Conservation (phyloP, 352 stramenopile genomes). For the Phytophthora pistaciae region DNA sequence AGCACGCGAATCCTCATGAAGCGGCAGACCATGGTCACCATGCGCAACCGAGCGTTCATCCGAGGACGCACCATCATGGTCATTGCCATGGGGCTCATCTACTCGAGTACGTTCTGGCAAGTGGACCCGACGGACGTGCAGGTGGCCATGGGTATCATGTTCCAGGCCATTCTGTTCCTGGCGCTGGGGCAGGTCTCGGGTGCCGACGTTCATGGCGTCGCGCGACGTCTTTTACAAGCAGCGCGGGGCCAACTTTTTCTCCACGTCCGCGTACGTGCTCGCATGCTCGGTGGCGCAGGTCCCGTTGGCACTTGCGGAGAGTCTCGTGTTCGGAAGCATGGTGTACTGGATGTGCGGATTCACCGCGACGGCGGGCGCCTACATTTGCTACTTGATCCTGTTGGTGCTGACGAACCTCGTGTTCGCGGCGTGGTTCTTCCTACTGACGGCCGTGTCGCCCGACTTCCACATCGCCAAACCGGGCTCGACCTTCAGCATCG, state of each 20-base stretch:
- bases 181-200: constrained; percentile 64
- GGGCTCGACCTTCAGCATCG: constrained; percentile 47
- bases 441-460: constrained; percentile 36
- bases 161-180: constrained; percentile 73
- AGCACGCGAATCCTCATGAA: constrained; percentile 38
- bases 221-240: constrained; percentile 62
- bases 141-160: constrained; percentile 69
- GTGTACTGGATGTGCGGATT: constrained; percentile 72
- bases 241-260: constrained; percentile 64
- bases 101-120: constrained; percentile 46
- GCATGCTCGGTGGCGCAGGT: constrained; percentile 45
- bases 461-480: constrained; percentile 57
- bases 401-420: constrained; percentile 47
- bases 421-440: constrained; percentile 50
- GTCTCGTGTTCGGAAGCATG: constrained; percentile 63
- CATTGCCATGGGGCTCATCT: constrained; percentile 48
- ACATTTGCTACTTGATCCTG: constrained; percentile 47
- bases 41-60: constrained; percentile 44
- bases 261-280: constrained; percentile 73
- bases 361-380: constrained; percentile 33
- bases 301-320: constrained; percentile 56
- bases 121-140: constrained; percentile 38
- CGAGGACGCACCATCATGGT: constrained; percentile 47
- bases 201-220: constrained; percentile 42
- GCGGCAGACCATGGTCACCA: constrained; percentile 53